These are phyloP conservation scores for Acanthamoeba culbertsoni DNA, from an alignment of 208 protist genomes.

Conservation along the genomic window DNA sequence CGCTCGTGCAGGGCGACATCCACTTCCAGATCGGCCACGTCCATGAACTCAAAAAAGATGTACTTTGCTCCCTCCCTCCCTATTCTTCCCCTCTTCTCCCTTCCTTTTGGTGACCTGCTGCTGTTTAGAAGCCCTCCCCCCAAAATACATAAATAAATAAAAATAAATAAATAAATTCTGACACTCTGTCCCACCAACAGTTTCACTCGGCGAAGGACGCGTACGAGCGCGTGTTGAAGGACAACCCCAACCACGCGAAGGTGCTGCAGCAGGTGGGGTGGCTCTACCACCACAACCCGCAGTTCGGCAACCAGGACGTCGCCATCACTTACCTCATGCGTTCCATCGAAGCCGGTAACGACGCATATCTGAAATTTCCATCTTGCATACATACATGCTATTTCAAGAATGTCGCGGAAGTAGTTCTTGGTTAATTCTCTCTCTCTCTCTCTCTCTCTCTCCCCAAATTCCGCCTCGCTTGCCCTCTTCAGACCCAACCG, in stretches of 20 bases:
- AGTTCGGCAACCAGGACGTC: slow-evolving; percentile 70
- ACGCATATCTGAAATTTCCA: too few species aligned
- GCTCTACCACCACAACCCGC: slow-evolving; percentile 78
- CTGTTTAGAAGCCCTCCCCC: not conserved
- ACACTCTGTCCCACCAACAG: not conserved
- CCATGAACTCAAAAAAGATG: slow-evolving; percentile 81
- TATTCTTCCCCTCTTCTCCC: not conserved
- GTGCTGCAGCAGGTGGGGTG: slow-evolving; percentile 82
- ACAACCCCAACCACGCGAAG: slow-evolving; percentile 78
- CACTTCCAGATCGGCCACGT: slow-evolving; percentile 85
- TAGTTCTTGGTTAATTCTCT: too few species aligned
- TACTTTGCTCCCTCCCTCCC: not conserved
- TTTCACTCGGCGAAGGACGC: slow-evolving; percentile 77
- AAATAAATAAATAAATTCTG: slow-evolving; percentile 33
- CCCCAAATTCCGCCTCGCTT: not conserved
- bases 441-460: not conserved
- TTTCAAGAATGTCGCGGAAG: too few species aligned
- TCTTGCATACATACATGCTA: too few species aligned
- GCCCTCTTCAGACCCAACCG: slow-evolving; percentile 63
- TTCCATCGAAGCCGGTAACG: slow-evolving; percentile 71
- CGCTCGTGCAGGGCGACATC: slow-evolving; percentile 76
- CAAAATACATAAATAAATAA: not conserved
- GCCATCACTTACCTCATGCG: slow-evolving; percentile 73
- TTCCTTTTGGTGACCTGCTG: not conserved
- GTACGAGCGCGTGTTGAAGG: slow-evolving; percentile 80